Conservation (phyloP, 352 stramenopile species). For the Phytophthora pluvialis region DNA sequence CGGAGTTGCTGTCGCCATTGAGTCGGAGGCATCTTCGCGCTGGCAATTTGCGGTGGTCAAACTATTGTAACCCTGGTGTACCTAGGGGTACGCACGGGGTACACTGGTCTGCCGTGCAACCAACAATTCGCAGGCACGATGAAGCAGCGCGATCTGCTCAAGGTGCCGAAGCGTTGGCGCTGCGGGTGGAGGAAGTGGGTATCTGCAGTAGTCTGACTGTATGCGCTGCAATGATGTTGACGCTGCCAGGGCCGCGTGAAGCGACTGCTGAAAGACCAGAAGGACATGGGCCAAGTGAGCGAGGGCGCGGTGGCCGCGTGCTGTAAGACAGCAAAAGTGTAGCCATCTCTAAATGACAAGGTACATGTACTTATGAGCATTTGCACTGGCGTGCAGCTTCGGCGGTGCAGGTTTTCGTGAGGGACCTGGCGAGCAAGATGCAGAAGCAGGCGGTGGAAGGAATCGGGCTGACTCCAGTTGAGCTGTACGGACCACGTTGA, state of each 20-base stretch:
- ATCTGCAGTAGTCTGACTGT: neutral
- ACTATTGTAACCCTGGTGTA: neutral
- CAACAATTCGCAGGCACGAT: slow-evolving; percentile 18
- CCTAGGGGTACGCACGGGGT: neutral
- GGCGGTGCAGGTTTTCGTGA: slow-evolving; percentile 65
- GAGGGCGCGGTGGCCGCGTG: slow-evolving; percentile 56
- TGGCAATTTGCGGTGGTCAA: slow-evolving; percentile 19
- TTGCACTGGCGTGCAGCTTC: slow-evolving; percentile 37
- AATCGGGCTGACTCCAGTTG: slow-evolving; percentile 50
- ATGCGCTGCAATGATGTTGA: neutral
- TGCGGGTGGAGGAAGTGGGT: neutral
- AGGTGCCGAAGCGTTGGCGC: slow-evolving; percentile 39
- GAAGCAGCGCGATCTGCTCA: slow-evolving; percentile 62
- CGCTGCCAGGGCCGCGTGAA: slow-evolving; percentile 59
- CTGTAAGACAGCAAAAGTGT: slow-evolving; percentile 32
- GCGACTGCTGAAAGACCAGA: slow-evolving; percentile 65
- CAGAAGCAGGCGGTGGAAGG: slow-evolving; percentile 32
- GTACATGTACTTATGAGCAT: neutral
- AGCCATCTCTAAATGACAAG: slow-evolving; percentile 5
- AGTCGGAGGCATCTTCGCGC: slow-evolving; percentile 12
- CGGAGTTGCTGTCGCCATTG: slow-evolving; percentile 18
- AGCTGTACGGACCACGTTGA: slow-evolving; percentile 53
- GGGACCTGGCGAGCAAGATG: slow-evolving; percentile 59
- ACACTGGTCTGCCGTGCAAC: neutral
- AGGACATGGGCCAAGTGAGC: slow-evolving; percentile 76